Evolutionary conservation across 2,329 filamentous ascomycete genomes (phyloP), one percentile per base, ranked within the genome.

Genomic region (Penicillium sp.): DNA sequence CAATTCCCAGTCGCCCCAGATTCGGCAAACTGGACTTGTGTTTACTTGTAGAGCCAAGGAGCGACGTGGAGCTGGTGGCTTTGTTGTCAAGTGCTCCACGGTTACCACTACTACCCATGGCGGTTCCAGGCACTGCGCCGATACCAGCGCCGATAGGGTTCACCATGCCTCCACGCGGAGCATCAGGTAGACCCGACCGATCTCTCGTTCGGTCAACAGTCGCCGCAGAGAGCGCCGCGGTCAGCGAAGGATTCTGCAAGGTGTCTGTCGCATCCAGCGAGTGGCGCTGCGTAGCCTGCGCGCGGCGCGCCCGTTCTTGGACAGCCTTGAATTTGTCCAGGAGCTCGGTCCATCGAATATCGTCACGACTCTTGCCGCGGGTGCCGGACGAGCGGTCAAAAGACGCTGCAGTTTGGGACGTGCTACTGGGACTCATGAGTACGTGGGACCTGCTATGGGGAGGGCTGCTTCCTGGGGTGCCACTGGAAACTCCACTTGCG

Each of bases 261-360:
- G 82, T 81, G 50, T 85, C 82, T 14, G 85, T 83, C 47, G 82
- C 74, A 51, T 81, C 81, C 54, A 85, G 66, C 4, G 65, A 62
- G 22, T 76, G 64, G 36, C 76, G 70, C 61, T 79, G 74, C 0
- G 76, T 74, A 61, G 78, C 76, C 70, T 92, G 89, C 13, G 86
- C 82, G 54, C 92, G 84, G 55, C 92, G 85, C 6, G 93, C 90
- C 60, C 87, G 87, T 66, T 99, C 95, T 71, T 99, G 95, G 1
- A 96, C 94, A 54, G 84, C 86, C 66, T 91, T 90, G 78, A 99
- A 99, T 72, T 97, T 96, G 64, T 99, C 95, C 5, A 99, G 83
- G 37, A 99, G 82, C 68, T 99, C 95, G 2, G 85, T 86, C 95
- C 95, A 99, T 56, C 90, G 89, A 67, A 99, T 96, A 36, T 97